Evolutionary conservation across 257 asterid species (phyloP), one percentile per base, ranked within the genome.

Genomic region (Penstemon barbatus): DNA sequence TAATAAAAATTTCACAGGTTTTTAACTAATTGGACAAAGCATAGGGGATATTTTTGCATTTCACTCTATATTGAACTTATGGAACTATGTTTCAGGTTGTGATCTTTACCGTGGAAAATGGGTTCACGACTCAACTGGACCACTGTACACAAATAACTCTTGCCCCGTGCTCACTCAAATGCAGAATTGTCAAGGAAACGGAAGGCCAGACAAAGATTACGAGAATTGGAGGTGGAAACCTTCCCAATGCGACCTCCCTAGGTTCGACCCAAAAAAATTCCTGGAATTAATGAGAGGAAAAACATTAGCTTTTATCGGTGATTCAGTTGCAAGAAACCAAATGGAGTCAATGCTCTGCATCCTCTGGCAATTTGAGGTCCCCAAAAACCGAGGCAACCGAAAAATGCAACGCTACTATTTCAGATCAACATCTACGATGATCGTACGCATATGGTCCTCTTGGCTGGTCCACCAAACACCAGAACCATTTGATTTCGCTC

Each of bases 171-270:
- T 90, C 71, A 79, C 92, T 46, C 97, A 87, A 85, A 85, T 82
- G 88, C 99, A 93, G 75, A 94, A 94, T 78, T 94, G 99, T 75
- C 97, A 82, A 70, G 97, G 97, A 69, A 94, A 94, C 70, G 99
- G 99, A 63, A 87, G 99, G 74, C 96, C 97, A 9, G 99, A 94
- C 75, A 86, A 78, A 68, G 97, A 84, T 65, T 94, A 89, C 44
- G 97, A 94, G 80, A 84, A 89, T 56, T 94, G 96, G 97, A 80
- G 91, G 60, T 94, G 99, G 99, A 84, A 87, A 82, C 99, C 99
- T 49, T 69, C 74, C 65, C 81, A 83, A 52, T 94, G 99, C 73
- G 91, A 82, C 57, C 78, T 94, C 64, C 97, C 95, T 41, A 85
- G 95, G 72, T 83, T 91, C 76, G 91, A 89, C 48, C 77, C 91